Base-by-base conservation (phyloP, 2,329 filamentous ascomycete species). In the Verticillium alfalfae region DNA sequence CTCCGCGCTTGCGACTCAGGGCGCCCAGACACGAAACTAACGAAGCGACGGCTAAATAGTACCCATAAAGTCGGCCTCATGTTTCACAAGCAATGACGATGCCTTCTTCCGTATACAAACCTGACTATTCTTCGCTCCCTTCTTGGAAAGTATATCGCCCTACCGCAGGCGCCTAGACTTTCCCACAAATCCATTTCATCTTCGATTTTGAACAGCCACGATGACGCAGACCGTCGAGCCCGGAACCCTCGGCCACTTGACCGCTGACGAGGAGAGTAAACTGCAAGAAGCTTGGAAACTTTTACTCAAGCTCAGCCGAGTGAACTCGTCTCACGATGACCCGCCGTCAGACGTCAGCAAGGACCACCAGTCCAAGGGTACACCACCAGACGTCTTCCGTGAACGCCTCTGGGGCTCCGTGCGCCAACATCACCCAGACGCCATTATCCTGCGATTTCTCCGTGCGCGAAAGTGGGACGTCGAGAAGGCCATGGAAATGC, bases 391-490 rank as follows among this genome's bases (percentile, higher is more conserved):
- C 61, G 63, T 70, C 15, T 63, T 66, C 70, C 36, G 79, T 81
- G 41, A 74, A 73, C 26, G 84, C 31, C 49, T 62, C 39, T 26
- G 63, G 61, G 36, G 59, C 37, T 22, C 56, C 63, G 22, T 34
- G 55, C 22, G 54, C n/a, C 58, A 58, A 2, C 70, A 79, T 37
- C 69, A 79, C 58, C 76, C 77, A 0, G 76, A 79, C 59, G 71
- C 73, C 0, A 62, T 73, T 1, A 66, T 74, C 0, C 68, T 79
- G n/a, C 76, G 77, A 3, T 79, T 78, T 62, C 71, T 76, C 26
- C 69, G 76, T 37, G 75, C 74, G 10, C 72, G 75, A 58, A 75
- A 77, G 64, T 78, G 77, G 71, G 70, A 79, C 63, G 70, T 79
- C 5, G 66, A 70, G 1, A 75, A 74, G 56, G 74, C 75, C 0